Evolutionary conservation across 2,329 filamentous ascomycete species (phyloP).

Genomic region (Fusarium sarcochroum): DNA sequence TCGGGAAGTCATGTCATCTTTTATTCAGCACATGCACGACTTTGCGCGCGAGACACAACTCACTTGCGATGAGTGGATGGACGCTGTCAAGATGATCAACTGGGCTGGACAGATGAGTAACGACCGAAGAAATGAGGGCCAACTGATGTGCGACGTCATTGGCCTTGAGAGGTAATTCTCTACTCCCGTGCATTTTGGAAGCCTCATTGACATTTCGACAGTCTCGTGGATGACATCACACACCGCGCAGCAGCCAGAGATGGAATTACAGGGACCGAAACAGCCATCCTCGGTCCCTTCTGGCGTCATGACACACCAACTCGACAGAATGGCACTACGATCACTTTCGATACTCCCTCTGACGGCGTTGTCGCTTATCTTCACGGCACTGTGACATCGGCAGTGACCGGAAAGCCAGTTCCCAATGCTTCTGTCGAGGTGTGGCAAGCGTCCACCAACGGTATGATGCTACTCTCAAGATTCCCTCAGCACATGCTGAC

Average conservation of each 20-base stretch:
- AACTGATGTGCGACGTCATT: slow-evolving; percentile 79
- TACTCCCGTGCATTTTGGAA: fast-evolving
- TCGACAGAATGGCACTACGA: slow-evolving; percentile 77
- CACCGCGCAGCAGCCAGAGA: slow-evolving; percentile 68
- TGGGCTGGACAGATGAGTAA: slow-evolving; percentile 78
- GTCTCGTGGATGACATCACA: slow-evolving; percentile 85
- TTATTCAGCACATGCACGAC: slow-evolving; percentile 84
- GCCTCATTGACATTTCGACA: slow-evolving; percentile 34
- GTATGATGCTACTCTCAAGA: slow-evolving; percentile 49
- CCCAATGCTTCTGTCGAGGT: slow-evolving; percentile 78
- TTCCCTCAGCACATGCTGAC: not conserved
- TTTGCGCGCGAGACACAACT: slow-evolving; percentile 85
- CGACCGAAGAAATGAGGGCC: slow-evolving; percentile 79
- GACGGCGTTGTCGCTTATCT: slow-evolving; percentile 71
- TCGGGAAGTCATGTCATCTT: slow-evolving; percentile 74
- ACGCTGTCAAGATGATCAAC: slow-evolving; percentile 71
- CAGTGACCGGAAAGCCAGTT: slow-evolving; percentile 74
- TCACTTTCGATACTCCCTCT: slow-evolving; percentile 67
- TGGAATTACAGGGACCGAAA: slow-evolving; percentile 71
- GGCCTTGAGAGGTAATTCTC: slow-evolving; percentile 74
- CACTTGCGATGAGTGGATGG: slow-evolving; percentile 84
- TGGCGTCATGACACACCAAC: slow-evolving; percentile 81
- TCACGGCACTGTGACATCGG: slow-evolving; percentile 72
- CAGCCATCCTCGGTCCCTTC: slow-evolving; percentile 88
- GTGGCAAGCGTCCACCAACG: slow-evolving; percentile 85